A percentile compares a stretch with the other conserved stretches of the same genome.
Evolutionary conservation across 2,329 filamentous ascomycete species (phyloP).

Genomic region (Rhinocladiella similis): DNA sequence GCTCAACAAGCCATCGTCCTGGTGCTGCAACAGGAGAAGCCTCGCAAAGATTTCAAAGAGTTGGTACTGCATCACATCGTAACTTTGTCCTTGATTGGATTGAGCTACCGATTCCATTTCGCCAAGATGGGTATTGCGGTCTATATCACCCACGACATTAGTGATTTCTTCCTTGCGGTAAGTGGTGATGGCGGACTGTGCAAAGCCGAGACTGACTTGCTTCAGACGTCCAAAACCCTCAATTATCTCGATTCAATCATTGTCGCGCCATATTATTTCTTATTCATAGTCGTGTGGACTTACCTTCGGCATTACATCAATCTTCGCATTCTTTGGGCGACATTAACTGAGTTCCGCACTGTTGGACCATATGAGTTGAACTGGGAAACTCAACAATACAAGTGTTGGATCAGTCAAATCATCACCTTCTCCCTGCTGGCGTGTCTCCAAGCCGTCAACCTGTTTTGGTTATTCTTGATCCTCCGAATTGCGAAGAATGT

Average conservation of each 20-base stretch:
- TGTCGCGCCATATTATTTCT: slow-evolving; percentile 72
- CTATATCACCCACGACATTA: slow-evolving; percentile 86
- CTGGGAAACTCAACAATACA: slow-evolving; percentile 40
- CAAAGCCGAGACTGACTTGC: slow-evolving; percentile 5
- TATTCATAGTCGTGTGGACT: slow-evolving; percentile 78
- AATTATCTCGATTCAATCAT: slow-evolving; percentile 78
- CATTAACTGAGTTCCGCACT: slow-evolving; percentile 36
- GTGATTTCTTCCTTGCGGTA: slow-evolving; percentile 86
- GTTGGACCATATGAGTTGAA: slow-evolving; percentile 36
- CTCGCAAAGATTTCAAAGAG: slow-evolving; percentile 86
- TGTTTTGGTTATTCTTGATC: slow-evolving; percentile 37
- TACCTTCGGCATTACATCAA: slow-evolving; percentile 74
- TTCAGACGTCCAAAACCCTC: slow-evolving; percentile 75
- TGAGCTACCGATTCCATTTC: slow-evolving; percentile 90
- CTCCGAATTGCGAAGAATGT: slow-evolving; percentile 33
- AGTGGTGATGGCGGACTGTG: slow-evolving; percentile 34
- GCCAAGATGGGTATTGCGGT: slow-evolving; percentile 86
- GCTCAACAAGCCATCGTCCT: slow-evolving; percentile 83
- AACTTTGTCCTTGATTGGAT: slow-evolving; percentile 71
- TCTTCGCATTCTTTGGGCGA: slow-evolving; percentile 35
- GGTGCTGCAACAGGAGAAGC: slow-evolving; percentile 79
- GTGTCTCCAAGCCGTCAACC: slow-evolving; percentile 35
- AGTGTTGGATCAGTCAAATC: slow-evolving; percentile 35
- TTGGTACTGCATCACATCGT: slow-evolving; percentile 83
- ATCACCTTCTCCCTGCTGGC: slow-evolving; percentile 37